Base-by-base conservation (phyloP, 306 rosid genomes). In the Castanea crenata region DNA sequence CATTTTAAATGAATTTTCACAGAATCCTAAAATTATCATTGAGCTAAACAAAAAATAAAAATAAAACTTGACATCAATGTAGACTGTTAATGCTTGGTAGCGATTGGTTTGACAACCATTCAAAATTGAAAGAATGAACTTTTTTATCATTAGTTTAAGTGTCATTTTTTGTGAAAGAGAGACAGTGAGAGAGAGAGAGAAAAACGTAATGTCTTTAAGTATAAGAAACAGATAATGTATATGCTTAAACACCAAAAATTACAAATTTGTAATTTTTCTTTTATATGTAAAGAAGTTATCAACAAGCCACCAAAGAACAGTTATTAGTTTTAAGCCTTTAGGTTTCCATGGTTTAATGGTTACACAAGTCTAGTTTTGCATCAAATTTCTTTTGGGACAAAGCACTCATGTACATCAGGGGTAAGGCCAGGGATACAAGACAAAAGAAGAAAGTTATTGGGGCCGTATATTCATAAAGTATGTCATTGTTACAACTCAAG, bases 401-500 rank as follows among this genome's bases (percentile, higher is more conserved):
- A 15, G 27, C n/a, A 25, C 1, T 58, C 41, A 71, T 25, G 2
- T 15, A 20, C n/a, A 15, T 71, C 32, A 21, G 18, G 74, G 55
- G 65, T 10, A 59, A 9, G 23, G 0, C 11, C 10, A 59, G 27
- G 9, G 23, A 59, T 20, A 25, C 25, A 59, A 59, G 4, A n/a
- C 25, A 59, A 9, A 20, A 59, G 23, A 59, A 5, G 64, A 52
- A 52, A 52, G 56, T 7, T 54, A 31, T 32, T 18, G 27, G 46
- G 21, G 49, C 46, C 72, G 68, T 9, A 34, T 67, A 31, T 19
- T 29, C 14, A 79, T 25, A 79, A 61, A 68, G 57, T 31, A 70
- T 71, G 25, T 76, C 31, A 49, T 56, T 38, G 74, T 71, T 92
- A 95, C 99, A 97, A 74, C 90, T 91, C 55, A 93, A 83, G 71